Evolutionary conservation across 495 filamentous ascomycete genomes (phyloP).

Genomic region (Darksidea phi): DNA sequence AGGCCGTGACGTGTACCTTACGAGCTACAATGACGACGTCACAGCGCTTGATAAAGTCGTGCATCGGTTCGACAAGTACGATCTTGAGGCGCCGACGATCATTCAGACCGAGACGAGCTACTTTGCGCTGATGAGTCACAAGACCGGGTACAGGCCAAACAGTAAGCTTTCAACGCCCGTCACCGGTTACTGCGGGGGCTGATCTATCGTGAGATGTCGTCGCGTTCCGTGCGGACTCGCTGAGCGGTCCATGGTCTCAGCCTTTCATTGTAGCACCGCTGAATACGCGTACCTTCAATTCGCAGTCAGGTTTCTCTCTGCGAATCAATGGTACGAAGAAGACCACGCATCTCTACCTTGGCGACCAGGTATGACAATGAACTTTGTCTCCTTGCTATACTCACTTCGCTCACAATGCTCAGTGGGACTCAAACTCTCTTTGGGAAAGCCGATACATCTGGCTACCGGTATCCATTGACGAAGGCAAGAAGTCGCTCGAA

Average conservation of each 20-base stretch:
- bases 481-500: constrained; percentile 36
- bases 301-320: constrained; percentile 53
- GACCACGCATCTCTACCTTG: constrained; percentile 54
- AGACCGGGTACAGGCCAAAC: constrained; percentile 51
- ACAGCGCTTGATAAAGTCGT: constrained; percentile 44
- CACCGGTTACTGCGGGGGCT: neutral
- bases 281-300: constrained; percentile 54
- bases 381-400: neutral
- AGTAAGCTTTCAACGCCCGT: constrained; percentile 35
- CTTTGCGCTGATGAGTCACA: constrained; percentile 50
- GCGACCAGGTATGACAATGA: constrained; percentile 40
- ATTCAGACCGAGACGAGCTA: constrained; percentile 49
- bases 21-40: constrained; percentile 44
- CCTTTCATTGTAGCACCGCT: constrained; percentile 50
- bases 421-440: constrained; percentile 53
- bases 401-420: neutral
- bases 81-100: constrained; percentile 49
- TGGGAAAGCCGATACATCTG: constrained; percentile 56
- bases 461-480: constrained; percentile 49
- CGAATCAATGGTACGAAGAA: constrained; percentile 48
- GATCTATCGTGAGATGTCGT: constrained; percentile 44
- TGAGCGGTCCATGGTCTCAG: constrained; percentile 54
- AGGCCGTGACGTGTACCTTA: constrained; percentile 48
- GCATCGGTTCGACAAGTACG: constrained; percentile 49
- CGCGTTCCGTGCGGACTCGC: constrained; percentile 47